Evolutionary conservation across 1,284 basidiomycete species (phyloP).

Genomic region (Anthracocystis setariae): DNA sequence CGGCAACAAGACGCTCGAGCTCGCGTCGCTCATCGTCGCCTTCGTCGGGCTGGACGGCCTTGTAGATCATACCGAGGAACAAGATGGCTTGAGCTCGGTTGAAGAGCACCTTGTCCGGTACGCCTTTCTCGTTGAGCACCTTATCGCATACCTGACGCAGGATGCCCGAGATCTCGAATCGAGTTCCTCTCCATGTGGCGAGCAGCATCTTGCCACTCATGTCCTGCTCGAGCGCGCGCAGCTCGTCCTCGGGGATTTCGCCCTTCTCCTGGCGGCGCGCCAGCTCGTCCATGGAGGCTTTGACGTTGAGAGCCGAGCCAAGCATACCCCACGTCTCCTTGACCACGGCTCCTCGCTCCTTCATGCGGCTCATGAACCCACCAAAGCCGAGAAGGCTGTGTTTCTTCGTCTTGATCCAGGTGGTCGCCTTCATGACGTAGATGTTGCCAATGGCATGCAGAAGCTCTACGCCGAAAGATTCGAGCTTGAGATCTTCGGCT

Average conservation of each 20-base stretch:
- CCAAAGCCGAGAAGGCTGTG: slow-evolving; percentile 83
- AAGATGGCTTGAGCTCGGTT: slow-evolving; percentile 63
- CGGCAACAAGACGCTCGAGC: slow-evolving; percentile 69
- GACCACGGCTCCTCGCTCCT: slow-evolving; percentile 86
- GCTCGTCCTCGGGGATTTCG: slow-evolving; percentile 78
- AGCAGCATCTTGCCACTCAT: slow-evolving; percentile 81
- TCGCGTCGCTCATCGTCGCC: slow-evolving; percentile 65
- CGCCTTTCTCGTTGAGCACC: slow-evolving; percentile 66
- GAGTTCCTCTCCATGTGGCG: slow-evolving; percentile 59
- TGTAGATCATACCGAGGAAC: slow-evolving; percentile 66
- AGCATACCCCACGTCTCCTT: slow-evolving; percentile 68
- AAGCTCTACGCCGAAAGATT: slow-evolving; percentile 97
- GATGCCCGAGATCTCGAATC: slow-evolving; percentile 62
- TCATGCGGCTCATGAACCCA: slow-evolving; percentile 91
- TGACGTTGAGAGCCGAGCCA: slow-evolving; percentile 73
- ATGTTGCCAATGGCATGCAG: slow-evolving; percentile 72
- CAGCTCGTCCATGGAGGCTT: slow-evolving; percentile 80
- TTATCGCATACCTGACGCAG: slow-evolving; percentile 64
- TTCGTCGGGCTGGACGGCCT: slow-evolving; percentile 63
- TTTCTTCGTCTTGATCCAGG: slow-evolving; percentile 79
- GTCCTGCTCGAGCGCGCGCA: slow-evolving; percentile 86
- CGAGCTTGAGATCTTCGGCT: slow-evolving; percentile 94
- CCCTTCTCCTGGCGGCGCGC: slow-evolving; percentile 88
- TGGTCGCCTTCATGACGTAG: slow-evolving; percentile 91
- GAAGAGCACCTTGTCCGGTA: slow-evolving; percentile 61